Evolutionary conservation across 2,329 filamentous ascomycete genomes (phyloP).

Genomic region (Ophiostoma piceae): DNA sequence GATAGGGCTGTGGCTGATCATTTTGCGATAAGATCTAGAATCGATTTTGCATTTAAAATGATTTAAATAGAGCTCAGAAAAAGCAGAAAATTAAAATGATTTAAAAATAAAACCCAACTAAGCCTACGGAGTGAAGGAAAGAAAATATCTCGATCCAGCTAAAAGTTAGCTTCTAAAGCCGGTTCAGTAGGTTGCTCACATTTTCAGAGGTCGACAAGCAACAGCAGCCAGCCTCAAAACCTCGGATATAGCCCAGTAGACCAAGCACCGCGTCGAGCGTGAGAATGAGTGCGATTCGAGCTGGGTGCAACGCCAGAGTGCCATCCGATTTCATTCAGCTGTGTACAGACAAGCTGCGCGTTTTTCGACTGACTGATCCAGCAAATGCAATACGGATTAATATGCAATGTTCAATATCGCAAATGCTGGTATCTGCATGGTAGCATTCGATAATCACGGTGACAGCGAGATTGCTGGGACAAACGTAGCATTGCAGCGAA

Average conservation of each 20-base stretch:
- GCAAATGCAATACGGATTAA: background rate
- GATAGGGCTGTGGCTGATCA: too few relatives aligned
- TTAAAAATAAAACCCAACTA: too few relatives aligned
- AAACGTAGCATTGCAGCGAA: background rate
- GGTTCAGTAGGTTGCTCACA: too few relatives aligned
- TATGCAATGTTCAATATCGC: background rate
- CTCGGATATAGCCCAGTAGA: background rate
- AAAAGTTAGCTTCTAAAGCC: too few relatives aligned
- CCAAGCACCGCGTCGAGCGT: background rate
- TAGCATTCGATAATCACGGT: background rate
- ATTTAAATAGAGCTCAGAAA: too few relatives aligned
- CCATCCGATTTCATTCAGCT: slow-evolving; percentile 1
- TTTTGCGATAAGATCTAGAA: too few relatives aligned
- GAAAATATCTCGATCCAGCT: too few relatives aligned
- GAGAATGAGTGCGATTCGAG: background rate
- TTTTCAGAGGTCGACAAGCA: background rate
- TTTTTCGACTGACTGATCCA: background rate
- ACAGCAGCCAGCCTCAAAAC: background rate
- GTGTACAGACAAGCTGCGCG: background rate
- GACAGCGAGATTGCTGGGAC: background rate
- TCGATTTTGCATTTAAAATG: too few relatives aligned
- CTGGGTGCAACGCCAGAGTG: background rate
- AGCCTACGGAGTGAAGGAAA: too few relatives aligned
- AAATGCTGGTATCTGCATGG: background rate
- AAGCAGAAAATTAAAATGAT: too few relatives aligned